phyloP scores from a whole-genome alignment of 441 rosid species.

The Biscutella laevigata region DNA sequence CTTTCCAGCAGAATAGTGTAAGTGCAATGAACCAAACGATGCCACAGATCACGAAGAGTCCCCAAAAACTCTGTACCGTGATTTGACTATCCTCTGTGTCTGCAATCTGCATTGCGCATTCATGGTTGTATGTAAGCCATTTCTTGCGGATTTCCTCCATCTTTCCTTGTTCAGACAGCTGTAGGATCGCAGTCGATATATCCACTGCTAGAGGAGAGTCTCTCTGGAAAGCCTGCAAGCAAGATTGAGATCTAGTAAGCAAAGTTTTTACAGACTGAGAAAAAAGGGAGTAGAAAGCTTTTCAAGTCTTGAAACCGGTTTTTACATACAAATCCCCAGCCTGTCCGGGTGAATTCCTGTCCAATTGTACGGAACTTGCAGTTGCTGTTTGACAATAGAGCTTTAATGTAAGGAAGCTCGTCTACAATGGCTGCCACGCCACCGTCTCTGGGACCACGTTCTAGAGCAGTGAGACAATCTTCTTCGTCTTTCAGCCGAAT shows the following conservation, averaged over 20 bases:
- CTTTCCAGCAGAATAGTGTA: slow-evolving; percentile 39
- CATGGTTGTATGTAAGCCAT: slow-evolving; percentile 47
- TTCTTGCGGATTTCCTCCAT: slow-evolving; percentile 68
- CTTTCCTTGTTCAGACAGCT: slow-evolving; percentile 76
- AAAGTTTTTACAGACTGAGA: neutral
- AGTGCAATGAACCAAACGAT: slow-evolving; percentile 54
- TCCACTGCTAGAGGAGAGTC: slow-evolving; percentile 90
- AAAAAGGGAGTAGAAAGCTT: too few relatives aligned
- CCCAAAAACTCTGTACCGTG: slow-evolving; percentile 76
- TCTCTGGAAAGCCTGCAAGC: slow-evolving; percentile 78
- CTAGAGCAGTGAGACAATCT: slow-evolving; percentile 48
- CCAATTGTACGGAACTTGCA: slow-evolving; percentile 74
- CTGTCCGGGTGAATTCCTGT: slow-evolving; percentile 78
- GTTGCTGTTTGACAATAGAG: slow-evolving; percentile 55
- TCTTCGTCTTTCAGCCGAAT: slow-evolving; percentile 38
- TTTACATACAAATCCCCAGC: slow-evolving; percentile 94
- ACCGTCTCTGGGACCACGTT: slow-evolving; percentile 51
- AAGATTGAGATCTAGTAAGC: neutral
- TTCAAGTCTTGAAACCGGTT: neutral
- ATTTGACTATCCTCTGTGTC: slow-evolving; percentile 38
- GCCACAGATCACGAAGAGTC: slow-evolving; percentile 76
- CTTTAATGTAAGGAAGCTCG: slow-evolving; percentile 78
- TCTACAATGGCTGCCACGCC: slow-evolving; percentile 91
- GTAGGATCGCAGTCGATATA: slow-evolving; percentile 83
- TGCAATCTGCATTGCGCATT: slow-evolving; percentile 39